phyloP scores from a whole-genome alignment of 352 stramenopile genomes.

The Salisapilia sapeloensis region DNA sequence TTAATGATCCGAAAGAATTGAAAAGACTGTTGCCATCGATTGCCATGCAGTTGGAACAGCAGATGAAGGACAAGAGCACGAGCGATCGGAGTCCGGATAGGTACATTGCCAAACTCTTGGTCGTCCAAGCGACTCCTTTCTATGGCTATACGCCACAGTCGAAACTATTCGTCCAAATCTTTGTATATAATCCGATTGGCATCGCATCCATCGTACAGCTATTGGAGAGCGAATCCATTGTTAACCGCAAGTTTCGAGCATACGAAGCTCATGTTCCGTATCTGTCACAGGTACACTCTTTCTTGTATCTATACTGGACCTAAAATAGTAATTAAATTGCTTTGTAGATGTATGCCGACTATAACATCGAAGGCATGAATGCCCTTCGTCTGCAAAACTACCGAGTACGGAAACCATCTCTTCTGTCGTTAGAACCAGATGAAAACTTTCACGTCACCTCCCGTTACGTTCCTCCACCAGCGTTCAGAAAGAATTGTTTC shows the following conservation, averaged over 20 bases:
- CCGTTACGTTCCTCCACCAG: constrained; percentile 6
- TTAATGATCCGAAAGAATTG: constrained; percentile 48
- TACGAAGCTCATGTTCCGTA: constrained; percentile 84
- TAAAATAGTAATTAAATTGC: neutral
- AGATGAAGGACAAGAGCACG: constrained; percentile 9
- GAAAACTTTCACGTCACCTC: constrained; percentile 7
- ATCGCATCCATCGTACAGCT: constrained; percentile 48
- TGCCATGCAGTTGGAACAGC: constrained; percentile 56
- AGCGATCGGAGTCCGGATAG: neutral
- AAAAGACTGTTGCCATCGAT: constrained; percentile 39
- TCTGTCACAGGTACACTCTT: constrained; percentile 41
- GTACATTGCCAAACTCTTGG: constrained; percentile 31
- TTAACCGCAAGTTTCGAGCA: constrained; percentile 56
- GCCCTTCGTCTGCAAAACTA: constrained; percentile 46
- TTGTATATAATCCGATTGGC: constrained; percentile 69
- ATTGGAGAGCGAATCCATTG: constrained; percentile 69
- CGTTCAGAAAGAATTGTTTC: constrained; percentile 24
- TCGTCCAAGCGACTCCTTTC: constrained; percentile 78
- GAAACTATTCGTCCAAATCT: constrained; percentile 79
- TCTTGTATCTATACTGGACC: neutral
- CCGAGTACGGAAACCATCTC: constrained; percentile 39
- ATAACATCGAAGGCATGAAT: constrained; percentile 89
- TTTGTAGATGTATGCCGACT: constrained; percentile 74
- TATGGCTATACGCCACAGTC: constrained; percentile 72
- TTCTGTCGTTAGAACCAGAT: constrained; percentile 1